Base-by-base conservation (phyloP, 768 basidiomycete genomes). In the Mrakia blollopis region DNA sequence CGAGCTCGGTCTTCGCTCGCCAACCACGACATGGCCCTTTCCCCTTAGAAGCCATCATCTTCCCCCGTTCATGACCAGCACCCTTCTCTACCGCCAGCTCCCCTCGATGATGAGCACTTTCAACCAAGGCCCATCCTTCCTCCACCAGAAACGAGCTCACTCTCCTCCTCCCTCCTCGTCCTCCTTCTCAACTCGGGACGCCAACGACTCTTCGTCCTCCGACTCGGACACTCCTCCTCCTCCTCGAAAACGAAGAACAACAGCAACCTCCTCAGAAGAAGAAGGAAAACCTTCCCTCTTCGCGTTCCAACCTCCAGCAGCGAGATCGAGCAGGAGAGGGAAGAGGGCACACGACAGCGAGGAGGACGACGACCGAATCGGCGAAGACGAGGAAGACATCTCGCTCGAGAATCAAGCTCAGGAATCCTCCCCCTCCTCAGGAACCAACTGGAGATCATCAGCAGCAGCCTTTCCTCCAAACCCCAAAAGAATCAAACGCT, bases 201-300 rank as follows among this genome's bases (percentile, higher is more conserved):
- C 18, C 47, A 16, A 37, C 65, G 18, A 23, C 39, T n/a, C 65
- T 6, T 41, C 65, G 39, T 14, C 35, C 65, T 39, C 65, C 39
- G 57, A 57, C 65, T 68, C 65, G 37, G 65, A 68, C 65, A 25
- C 65, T 14, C 25, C 65, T n/a, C 65, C 35, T 25, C 65, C 65
- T 3, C 35, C 65, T 39, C 65, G 37, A 2, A 39, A 68, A 41
- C 65, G 65, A 16, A 41, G 65, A 68, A 35, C 25, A 21, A 30
- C 25, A 39, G 37, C 65, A 39, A 68, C 37, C 25, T 35, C 35
- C 16, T 68, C 65, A 23, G 65, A 68, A 23, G 39, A 68, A 23
- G 65, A 39, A 37, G 37, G 37, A 23, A 39, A 37, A 13, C 18
- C 16, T n/a, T 37, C 63, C 18, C 39, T 39, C 5, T 35, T 41